Base-by-base conservation (phyloP, 2,329 filamentous ascomycete genomes). In the Thermomyces lanuginosus region DNA sequence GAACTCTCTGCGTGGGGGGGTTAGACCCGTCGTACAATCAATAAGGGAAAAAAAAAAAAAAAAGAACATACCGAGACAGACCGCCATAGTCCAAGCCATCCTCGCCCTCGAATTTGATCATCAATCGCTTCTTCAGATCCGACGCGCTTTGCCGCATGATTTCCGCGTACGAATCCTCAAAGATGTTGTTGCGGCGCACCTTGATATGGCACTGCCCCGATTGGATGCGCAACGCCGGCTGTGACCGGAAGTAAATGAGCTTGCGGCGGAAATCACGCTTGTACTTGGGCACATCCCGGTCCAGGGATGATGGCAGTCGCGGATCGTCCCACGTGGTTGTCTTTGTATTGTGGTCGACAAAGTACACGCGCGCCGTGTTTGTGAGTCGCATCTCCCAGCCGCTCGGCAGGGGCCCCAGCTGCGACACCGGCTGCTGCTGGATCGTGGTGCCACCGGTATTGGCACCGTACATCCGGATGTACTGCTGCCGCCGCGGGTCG, bases 311-410 rank as follows among this genome's bases (percentile, higher is more conserved):
- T 13, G 89, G 89, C 40, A 98, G 61, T 46, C 89, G 72, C 18
- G 89, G 89, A 46, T 98, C 89, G 48, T 98, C 89, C 89, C 89
- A 98, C 1, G 89, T 98, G 3, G 89, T 98, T 0, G 89, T 98
- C 64, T 98, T 98, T 22, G 89, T 98, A 59, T 98, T 98, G 60
- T 98, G 89, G 46, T 98, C 89, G 22, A 98, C 89, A 53, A 98
- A 98, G 58, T 98, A 98, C 9, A 98, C 89, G 33, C 89, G 71
- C 15, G 89, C 89, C 8, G 89, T 98, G 55, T 98, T 95, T 28
- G 89, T 98, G 27, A 98, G 72, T 34, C 89, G 81, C 89, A 98
- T 98, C 64, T 98, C 89, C 89, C 89, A 98, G 2, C 89, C 89
- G 45, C 89, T 95, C 3, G 89, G 89, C 24, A 98, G 58, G 14